Conservation (phyloP, 441 rosid species). For the Adansonia rubrostipa region DNA sequence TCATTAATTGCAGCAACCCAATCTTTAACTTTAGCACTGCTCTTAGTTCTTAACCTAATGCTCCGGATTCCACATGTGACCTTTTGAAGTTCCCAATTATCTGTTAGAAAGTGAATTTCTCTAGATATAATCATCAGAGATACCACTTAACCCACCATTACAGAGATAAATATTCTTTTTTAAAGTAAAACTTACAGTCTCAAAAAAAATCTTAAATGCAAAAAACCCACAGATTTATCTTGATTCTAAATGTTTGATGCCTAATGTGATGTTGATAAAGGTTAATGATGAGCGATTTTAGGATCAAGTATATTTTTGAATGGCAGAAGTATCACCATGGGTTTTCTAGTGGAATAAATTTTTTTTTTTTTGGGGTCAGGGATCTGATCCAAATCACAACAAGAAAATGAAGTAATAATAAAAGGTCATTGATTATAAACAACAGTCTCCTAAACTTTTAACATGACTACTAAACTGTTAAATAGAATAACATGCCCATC, state of each 20-base stretch:
- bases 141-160: slow-evolving; percentile 20
- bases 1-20: slow-evolving; percentile 98
- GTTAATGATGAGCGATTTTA: neutral
- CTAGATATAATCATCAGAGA: slow-evolving; percentile 34
- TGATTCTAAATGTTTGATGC: neutral
- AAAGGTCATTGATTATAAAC: slow-evolving; percentile 7
- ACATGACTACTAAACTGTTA: neutral
- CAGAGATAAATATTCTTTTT: slow-evolving; percentile 5
- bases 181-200: neutral
- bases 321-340: neutral
- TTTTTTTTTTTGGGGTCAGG: neutral
- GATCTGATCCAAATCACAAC: slow-evolving; percentile 4
- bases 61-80: slow-evolving; percentile 90
- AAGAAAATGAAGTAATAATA: slow-evolving; percentile 14
- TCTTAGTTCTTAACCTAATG: slow-evolving; percentile 80
- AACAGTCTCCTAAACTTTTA: neutral
- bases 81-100: slow-evolving; percentile 60
- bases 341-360: neutral
- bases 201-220: neutral
- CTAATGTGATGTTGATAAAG: neutral
- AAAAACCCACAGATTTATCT: slow-evolving; percentile 14
- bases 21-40: slow-evolving; percentile 83
- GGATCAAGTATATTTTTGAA: slow-evolving; percentile 5
- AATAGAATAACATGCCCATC: slow-evolving; percentile 7
- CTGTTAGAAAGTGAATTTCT: slow-evolving; percentile 46